Base-by-base conservation (phyloP, 1,284 basidiomycete genomes). In the Rhodotorula glutinis region DNA sequence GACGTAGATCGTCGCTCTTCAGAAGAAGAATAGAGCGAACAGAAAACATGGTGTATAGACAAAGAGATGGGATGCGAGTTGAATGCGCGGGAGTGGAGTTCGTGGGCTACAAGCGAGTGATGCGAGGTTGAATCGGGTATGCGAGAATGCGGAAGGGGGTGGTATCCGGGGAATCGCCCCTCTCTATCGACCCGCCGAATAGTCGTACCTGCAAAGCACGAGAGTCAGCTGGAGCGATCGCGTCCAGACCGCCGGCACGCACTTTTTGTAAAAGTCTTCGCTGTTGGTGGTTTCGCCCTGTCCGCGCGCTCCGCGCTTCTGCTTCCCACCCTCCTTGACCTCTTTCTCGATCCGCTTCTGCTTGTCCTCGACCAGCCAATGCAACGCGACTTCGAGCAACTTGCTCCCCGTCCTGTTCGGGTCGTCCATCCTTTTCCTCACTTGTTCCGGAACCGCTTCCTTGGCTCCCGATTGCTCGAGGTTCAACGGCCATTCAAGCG, bases 201-300 rank as follows among this genome's bases (percentile, higher is more conserved):
- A 51, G 25, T 51, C 49, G 49, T 51, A 51, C 49, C 49, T 51
- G 49, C 25, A n/a, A n/a, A n/a, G 49, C 14, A 25, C 25, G 49
- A 25, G n/a, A 27, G 14, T 13, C 23, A 14, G 23, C 3, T 9
- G 7, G 13, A 27, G 47, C 47, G 25, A 10, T 25, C 47, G 47
- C 5, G 23, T 13, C 23, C 47, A 23, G 1, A 49, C 23, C 47
- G 5, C 9, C 47, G n/a, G 23, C 9, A 63, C 81, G 68, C 78
- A 92, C 89, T 92, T 92, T 76, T 83, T 86, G 79, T 92, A 97
- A 78, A 96, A 97, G 2, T 85, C 86, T 79, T 93, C 91, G 9
- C 90, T 90, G 76, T 94, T 89, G 21, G 84, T 84, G 10, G 90
- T 86, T 29, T 85, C 82, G 11, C 80, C 80, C 78, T 63, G 38